Percentiles rank a stretch among this genome's conserved stretches.
phyloP scores from a whole-genome alignment of 306 rosid species.

The Parietaria judaica region DNA sequence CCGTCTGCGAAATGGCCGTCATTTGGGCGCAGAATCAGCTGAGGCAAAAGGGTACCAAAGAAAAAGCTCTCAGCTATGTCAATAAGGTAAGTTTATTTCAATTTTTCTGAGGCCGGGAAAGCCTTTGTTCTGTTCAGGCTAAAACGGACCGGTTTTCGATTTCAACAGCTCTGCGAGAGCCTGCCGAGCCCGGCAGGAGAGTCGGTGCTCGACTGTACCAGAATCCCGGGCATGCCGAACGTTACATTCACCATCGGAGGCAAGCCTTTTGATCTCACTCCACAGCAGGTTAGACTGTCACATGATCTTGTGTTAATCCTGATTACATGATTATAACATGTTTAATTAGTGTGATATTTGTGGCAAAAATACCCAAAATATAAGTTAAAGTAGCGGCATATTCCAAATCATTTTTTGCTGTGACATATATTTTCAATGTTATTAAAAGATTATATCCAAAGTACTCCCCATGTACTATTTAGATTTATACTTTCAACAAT shows the following conservation, averaged over 20 bases:
- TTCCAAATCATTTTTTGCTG: too few relatives aligned
- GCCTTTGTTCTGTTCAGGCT: constrained; percentile 8
- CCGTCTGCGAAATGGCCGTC: constrained; percentile 69
- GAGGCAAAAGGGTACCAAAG: constrained; percentile 48
- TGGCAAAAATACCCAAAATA: too few relatives aligned
- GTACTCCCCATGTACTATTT: too few relatives aligned
- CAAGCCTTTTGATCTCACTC: constrained; percentile 52
- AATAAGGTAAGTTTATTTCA: constrained; percentile 39
- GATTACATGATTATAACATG: too few relatives aligned
- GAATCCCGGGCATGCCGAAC: constrained; percentile 54
- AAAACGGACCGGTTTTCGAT: neutral
- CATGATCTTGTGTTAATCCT: neutral
- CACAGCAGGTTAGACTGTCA: constrained; percentile 56
- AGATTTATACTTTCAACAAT: too few relatives aligned
- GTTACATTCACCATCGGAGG: constrained; percentile 61
- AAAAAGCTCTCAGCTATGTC: constrained; percentile 44
- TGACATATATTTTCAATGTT: too few relatives aligned
- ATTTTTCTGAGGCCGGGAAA: constrained; percentile 3
- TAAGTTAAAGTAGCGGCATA: too few relatives aligned
- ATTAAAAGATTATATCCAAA: too few relatives aligned
- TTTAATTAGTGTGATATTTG: too few relatives aligned
- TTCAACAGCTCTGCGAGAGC: constrained; percentile 59
- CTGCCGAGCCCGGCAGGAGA: constrained; percentile 82
- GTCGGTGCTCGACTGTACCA: constrained; percentile 44
- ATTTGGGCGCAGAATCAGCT: constrained; percentile 77